phyloP scores from a whole-genome alignment of 306 rosid species.

The Cicer arietinum region DNA sequence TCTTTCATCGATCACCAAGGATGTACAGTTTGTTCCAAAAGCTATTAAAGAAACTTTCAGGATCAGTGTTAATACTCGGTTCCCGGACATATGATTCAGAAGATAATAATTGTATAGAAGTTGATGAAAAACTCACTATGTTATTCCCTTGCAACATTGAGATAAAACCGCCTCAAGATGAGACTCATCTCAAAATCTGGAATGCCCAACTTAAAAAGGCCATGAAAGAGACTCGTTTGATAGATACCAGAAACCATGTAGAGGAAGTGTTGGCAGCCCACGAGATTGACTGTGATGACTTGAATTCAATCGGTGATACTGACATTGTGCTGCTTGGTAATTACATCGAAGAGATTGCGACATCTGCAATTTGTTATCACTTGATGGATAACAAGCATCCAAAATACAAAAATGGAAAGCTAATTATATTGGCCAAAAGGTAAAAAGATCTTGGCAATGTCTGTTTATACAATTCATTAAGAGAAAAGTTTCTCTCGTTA shows the following conservation, averaged over 20 bases:
- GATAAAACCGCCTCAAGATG: slow-evolving; percentile 74
- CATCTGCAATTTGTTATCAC: slow-evolving; percentile 74
- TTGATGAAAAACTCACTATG: slow-evolving; percentile 58
- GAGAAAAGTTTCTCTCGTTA: slow-evolving; percentile 31
- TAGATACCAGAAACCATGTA: slow-evolving; percentile 79
- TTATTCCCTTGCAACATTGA: slow-evolving; percentile 72
- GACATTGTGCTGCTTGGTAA: slow-evolving; percentile 66
- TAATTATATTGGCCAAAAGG: slow-evolving; percentile 80
- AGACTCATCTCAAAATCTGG: slow-evolving; percentile 61
- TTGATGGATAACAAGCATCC: slow-evolving; percentile 70
- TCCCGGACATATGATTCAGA: slow-evolving; percentile 59
- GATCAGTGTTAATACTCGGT: slow-evolving; percentile 81
- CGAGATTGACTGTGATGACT: slow-evolving; percentile 77
- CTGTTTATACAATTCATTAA: slow-evolving; percentile 20
- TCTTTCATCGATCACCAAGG: slow-evolving; percentile 66
- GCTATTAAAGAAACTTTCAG: slow-evolving; percentile 74
- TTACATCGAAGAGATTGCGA: slow-evolving; percentile 71
- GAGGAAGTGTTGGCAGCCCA: slow-evolving; percentile 77
- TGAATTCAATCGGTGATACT: slow-evolving; percentile 63
- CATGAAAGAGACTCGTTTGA: slow-evolving; percentile 62
- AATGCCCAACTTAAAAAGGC: slow-evolving; percentile 68
- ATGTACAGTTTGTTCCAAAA: slow-evolving; percentile 64
- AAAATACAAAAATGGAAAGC: slow-evolving; percentile 86
- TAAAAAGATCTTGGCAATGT: slow-evolving; percentile 40
- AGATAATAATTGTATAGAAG: slow-evolving; percentile 48